Conservation (phyloP, 2,329 filamentous ascomycete species). For the Neurospora sp. region DNA sequence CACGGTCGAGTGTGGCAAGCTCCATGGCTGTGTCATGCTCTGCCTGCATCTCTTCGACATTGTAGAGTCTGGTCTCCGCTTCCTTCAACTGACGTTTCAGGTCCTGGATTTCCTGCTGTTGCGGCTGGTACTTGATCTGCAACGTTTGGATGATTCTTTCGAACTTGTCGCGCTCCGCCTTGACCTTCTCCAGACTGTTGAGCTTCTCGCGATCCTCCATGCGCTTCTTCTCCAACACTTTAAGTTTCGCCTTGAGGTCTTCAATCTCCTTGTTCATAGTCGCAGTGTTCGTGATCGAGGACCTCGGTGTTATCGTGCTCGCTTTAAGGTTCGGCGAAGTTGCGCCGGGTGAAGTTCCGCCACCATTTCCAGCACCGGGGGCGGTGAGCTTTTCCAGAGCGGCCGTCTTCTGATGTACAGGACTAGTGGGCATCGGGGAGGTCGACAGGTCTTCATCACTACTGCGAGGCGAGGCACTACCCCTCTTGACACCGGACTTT, state of each 20-base stretch:
- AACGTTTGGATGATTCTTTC: slow-evolving; percentile 84
- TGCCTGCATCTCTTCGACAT: slow-evolving; percentile 64
- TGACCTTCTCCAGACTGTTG: slow-evolving; percentile 65
- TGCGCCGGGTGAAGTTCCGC: slow-evolving; percentile 15
- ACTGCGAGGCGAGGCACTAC: slow-evolving; percentile 33
- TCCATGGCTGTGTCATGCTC: slow-evolving; percentile 82
- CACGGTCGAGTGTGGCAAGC: slow-evolving; percentile 77
- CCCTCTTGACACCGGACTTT: slow-evolving; percentile 24
- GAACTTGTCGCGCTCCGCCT: slow-evolving; percentile 68
- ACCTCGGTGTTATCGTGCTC: slow-evolving; percentile 10
- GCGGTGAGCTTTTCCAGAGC: slow-evolving; percentile 42
- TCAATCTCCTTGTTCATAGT: slow-evolving; percentile 59
- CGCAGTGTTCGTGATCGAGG: slow-evolving; percentile 17
- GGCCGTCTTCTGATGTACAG: slow-evolving; percentile 39
- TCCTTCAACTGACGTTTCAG: slow-evolving; percentile 72
- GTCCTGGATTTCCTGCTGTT: slow-evolving; percentile 69
- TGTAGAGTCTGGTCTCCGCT: slow-evolving; percentile 57
- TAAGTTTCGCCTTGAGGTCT: slow-evolving; percentile 78
- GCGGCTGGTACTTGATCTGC: slow-evolving; percentile 77
- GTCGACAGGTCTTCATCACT: slow-evolving; percentile 35
- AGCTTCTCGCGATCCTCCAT: slow-evolving; percentile 78
- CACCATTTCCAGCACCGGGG: neutral
- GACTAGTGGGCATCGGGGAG: slow-evolving; percentile 41
- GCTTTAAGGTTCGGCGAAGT: slow-evolving; percentile 23
- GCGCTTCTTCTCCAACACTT: slow-evolving; percentile 79